phyloP scores from a whole-genome alignment of 441 rosid genomes.

The Pelargonium citronellum region DNA sequence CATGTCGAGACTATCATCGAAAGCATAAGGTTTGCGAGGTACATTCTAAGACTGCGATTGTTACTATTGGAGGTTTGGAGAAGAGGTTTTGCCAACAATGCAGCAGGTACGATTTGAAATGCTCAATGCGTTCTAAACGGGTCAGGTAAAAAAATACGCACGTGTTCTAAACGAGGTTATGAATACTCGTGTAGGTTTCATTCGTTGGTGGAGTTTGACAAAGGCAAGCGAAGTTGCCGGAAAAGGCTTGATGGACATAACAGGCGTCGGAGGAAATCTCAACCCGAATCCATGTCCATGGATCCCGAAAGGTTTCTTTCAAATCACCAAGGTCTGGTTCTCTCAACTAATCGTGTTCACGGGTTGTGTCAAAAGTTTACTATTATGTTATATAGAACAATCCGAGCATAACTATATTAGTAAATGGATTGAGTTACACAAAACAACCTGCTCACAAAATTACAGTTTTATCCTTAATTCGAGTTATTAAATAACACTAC shows the following conservation, averaged over 20 bases:
- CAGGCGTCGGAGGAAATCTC: conserved; percentile 64
- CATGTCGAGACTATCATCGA: conserved; percentile 62
- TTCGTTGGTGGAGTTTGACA: conserved; percentile 64
- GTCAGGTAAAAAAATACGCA: too few species aligned
- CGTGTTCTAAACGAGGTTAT: too few species aligned
- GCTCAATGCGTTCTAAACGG: neutral
- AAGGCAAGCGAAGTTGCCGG: conserved; percentile 71
- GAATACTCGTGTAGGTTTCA: conserved; percentile 43
- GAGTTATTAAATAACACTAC: too few species aligned
- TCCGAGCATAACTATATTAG: too few species aligned
- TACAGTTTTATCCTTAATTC: too few species aligned
- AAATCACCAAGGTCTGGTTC: conserved; percentile 37
- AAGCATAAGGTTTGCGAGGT: conserved; percentile 67
- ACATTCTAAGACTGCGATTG: conserved; percentile 58
- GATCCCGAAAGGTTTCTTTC: conserved; percentile 41
- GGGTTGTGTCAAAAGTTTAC: too few species aligned
- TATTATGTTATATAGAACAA: too few species aligned
- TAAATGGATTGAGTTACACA: too few species aligned
- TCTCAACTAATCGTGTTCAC: neutral
- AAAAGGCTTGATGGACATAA: conserved; percentile 80
- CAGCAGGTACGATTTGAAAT: conserved; percentile 43
- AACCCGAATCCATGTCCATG: conserved; percentile 40
- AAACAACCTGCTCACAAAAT: too few species aligned
- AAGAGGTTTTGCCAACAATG: conserved; percentile 78
- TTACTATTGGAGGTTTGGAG: conserved; percentile 48